Evolutionary conservation across 2,329 filamentous ascomycete genomes (phyloP).

Genomic region (Leptographium radiaticola): DNA sequence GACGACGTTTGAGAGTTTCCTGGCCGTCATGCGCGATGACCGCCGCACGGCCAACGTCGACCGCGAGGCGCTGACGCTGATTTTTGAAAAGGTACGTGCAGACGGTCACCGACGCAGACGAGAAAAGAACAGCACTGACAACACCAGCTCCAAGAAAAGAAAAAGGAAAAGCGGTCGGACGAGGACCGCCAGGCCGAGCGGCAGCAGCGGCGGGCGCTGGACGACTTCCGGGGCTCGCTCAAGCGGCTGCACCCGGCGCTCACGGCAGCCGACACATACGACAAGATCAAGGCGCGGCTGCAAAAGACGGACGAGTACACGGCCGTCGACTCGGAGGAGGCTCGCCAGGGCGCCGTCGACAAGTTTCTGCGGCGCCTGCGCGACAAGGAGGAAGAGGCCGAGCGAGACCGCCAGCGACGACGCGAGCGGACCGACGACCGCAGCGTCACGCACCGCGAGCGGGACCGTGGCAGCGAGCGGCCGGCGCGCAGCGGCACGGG

Average conservation of each 20-base stretch:
- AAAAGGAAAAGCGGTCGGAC: constrained; percentile 67
- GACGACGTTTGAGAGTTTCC: constrained; percentile 82
- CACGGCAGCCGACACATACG: constrained; percentile 67
- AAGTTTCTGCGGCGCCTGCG: constrained; percentile 83
- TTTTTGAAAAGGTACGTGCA: constrained; percentile 63
- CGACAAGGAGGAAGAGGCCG: constrained; percentile 76
- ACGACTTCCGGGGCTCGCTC: constrained; percentile 72
- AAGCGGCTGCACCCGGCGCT: constrained; percentile 86
- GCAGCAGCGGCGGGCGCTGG: constrained; percentile 70
- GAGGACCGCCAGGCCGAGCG: constrained; percentile 79
- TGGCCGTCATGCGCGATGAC: constrained; percentile 70
- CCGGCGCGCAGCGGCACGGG: constrained; percentile 38
- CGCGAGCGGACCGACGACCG: constrained; percentile 7
- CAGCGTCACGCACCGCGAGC: not conserved
- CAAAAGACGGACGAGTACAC: constrained; percentile 75
- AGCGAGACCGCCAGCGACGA: constrained; percentile 50
- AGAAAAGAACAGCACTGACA: not conserved
- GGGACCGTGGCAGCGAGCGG: constrained; percentile 33
- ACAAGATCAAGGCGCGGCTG: constrained; percentile 69
- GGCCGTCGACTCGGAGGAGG: constrained; percentile 69
- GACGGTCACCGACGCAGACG: too few relatives aligned
- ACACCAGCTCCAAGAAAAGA: constrained; percentile 68
- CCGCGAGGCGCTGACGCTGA: constrained; percentile 61
- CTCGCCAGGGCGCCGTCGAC: constrained; percentile 74
- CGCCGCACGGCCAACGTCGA: constrained; percentile 79